These are phyloP conservation scores for Cupressus sempervirens DNA, from an alignment of 75 land plant genomes.

Conservation along the genomic window DNA sequence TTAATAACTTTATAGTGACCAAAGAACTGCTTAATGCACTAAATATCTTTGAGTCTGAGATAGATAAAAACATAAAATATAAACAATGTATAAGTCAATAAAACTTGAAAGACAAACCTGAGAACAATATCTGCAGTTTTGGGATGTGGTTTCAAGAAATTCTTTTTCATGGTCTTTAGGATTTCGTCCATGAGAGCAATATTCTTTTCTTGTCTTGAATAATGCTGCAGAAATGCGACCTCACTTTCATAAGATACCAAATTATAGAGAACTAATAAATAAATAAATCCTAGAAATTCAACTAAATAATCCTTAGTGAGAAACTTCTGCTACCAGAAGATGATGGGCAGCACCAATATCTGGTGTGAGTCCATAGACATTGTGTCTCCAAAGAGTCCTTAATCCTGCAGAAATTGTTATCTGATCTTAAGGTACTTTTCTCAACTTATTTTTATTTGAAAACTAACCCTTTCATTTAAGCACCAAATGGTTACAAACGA, in stretches of 20 bases:
- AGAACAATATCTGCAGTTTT: constrained; percentile 71
- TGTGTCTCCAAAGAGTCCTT: constrained; percentile 48
- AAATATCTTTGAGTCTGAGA: background rate
- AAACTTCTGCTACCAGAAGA: constrained; percentile 35
- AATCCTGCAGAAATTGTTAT: constrained; percentile 30
- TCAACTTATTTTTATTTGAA: background rate
- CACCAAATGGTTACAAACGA: background rate
- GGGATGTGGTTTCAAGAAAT: constrained; percentile 47
- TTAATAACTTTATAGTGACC: no score
- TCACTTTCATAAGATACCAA: background rate
- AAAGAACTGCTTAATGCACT: background rate
- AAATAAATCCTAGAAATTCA: background rate
- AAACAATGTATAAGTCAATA: background rate
- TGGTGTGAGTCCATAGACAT: constrained; percentile 58
- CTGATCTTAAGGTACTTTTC: background rate
- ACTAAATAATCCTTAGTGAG: background rate
- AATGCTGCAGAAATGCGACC: constrained; percentile 23
- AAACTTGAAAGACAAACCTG: constrained; percentile 30
- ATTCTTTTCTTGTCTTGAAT: constrained; percentile 52
- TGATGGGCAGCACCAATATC: constrained; percentile 51
- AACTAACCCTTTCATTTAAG: background rate
- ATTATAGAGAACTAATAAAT: background rate
- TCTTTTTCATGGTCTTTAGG: constrained; percentile 44
- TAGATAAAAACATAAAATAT: background rate
- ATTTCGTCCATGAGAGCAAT: constrained; percentile 30